Evolutionary conservation across 164 flowering plant species (phyloP).

Genomic region (Liriodendron chinense): DNA sequence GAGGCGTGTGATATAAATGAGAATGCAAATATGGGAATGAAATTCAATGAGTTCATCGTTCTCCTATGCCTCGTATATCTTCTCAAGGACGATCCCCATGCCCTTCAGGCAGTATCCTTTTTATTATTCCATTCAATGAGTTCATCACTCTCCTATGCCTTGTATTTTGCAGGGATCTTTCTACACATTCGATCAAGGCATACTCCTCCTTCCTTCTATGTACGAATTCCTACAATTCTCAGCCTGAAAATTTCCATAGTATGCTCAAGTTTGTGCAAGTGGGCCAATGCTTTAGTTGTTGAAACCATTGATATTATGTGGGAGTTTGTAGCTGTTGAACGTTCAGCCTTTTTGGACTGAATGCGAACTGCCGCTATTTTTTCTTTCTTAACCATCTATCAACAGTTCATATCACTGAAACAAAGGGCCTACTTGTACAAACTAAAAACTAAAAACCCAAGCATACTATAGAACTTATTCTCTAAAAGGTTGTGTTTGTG

Average conservation of each 20-base stretch:
- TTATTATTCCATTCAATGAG: not conserved
- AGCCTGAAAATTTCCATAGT: no score
- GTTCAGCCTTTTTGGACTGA: no score
- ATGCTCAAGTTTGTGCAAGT: no score
- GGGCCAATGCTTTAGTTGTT: no score
- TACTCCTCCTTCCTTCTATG: no score
- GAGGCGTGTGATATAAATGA: slow-evolving; percentile 73
- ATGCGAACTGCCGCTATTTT: no score
- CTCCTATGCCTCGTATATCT: slow-evolving; percentile 94
- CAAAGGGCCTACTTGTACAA: not conserved
- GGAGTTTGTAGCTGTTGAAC: no score
- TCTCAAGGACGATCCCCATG: slow-evolving; percentile 67
- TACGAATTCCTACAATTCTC: no score
- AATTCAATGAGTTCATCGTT: slow-evolving; percentile 89
- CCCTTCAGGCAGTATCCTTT: slow-evolving; percentile 59
- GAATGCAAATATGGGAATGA: slow-evolving; percentile 60
- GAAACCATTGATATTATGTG: no score
- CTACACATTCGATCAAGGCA: not conserved
- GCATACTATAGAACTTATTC: no score
- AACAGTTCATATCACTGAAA: not conserved
- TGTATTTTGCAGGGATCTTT: not conserved
- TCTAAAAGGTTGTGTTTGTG: not conserved
- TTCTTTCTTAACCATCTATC: not conserved
- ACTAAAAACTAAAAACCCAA: not conserved
- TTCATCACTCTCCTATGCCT: not conserved